Base-by-base conservation (phyloP, 2,329 filamentous ascomycete species). In the Dothistroma septosporum region DNA sequence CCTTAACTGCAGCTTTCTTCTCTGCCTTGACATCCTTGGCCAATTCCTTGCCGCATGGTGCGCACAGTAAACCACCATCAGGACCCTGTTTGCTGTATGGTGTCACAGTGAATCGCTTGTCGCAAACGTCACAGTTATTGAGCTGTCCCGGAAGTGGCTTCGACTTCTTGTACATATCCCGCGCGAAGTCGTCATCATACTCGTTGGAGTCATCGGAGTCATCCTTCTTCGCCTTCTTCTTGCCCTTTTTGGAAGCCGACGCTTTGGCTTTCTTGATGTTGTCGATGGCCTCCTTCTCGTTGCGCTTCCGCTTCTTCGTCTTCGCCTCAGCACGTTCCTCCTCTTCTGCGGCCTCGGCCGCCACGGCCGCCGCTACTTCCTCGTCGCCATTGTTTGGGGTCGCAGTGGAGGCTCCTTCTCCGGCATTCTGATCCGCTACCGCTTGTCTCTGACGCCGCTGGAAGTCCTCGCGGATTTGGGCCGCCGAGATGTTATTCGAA, bases 21-120 rank as follows among this genome's bases (percentile, higher is more conserved):
- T 80, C 77, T 21, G 80, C 77, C 62, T 88, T 87, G 59, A 85
- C 81, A 24, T 88, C 85, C 64, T 90, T 87, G 46, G 84, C 83
- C 55, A 89, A 75, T 63, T 90, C 85, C 69, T 89, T 92, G 22
- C 90, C 89, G 70, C 93, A 97, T 22, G 89, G 86, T 3, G 82
- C 82, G 72, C 93, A 97, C 1, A 97, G 80, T n/a, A 97, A 79
- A 16, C 91, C 91, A 4, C 92, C 92, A n/a, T 88, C 82, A 0
- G 90, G 89, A 0, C 90, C 91, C 31, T 87, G 84, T 66, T 91
- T 88, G 64, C 89, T 92, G 77, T 97, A 97, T 0, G 91, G 84
- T 0, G 93, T 97, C 49, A 97, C 92, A 0, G 91, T 96, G 72
- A 97, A 97, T 41, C 92, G 87, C 74, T 94, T 96, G 48, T 83